Conservation (phyloP, 2,329 filamentous ascomycete genomes). For the Botrytis sinoallii region DNA sequence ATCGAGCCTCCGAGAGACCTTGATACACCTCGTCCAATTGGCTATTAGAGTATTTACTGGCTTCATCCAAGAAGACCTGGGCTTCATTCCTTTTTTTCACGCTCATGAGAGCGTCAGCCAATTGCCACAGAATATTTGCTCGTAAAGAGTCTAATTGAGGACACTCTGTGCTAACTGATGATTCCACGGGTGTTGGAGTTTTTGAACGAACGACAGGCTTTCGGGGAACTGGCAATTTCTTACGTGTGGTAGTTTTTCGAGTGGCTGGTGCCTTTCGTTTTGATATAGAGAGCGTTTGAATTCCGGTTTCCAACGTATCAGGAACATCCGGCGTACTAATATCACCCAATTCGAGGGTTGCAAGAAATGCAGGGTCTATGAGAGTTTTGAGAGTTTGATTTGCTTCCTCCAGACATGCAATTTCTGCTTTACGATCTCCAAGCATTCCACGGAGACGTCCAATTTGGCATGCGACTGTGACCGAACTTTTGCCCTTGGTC, state of each 20-base stretch:
- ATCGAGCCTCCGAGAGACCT: constrained; percentile 63
- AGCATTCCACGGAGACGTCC: constrained; percentile 52
- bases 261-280: constrained; percentile 34
- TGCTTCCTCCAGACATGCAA: constrained; percentile 47
- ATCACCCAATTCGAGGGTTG: constrained; percentile 19
- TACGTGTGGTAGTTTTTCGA: constrained; percentile 25
- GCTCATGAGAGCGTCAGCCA: constrained; percentile 47
- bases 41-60: constrained; percentile 45
- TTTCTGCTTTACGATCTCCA: constrained; percentile 47
- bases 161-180: constrained; percentile 36
- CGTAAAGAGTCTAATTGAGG: constrained; percentile 42
- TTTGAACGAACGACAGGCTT: constrained; percentile 35
- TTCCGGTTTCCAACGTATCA: constrained; percentile 27
- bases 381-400: constrained; percentile 46
- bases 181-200: constrained; percentile 22
- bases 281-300: constrained; percentile 35
- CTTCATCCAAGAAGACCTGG: constrained; percentile 51
- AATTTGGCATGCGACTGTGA: constrained; percentile 53
- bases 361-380: constrained; percentile 40
- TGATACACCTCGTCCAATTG: constrained; percentile 45
- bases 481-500: constrained; percentile 44
- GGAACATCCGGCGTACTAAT: constrained; percentile 26
- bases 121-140: constrained; percentile 49
- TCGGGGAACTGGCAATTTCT: constrained; percentile 34
- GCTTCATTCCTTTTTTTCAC: constrained; percentile 56